These are phyloP conservation scores for Ceratobasidium papillatum DNA, from an alignment of 1,284 basidiomycete genomes.

Conservation along the genomic window DNA sequence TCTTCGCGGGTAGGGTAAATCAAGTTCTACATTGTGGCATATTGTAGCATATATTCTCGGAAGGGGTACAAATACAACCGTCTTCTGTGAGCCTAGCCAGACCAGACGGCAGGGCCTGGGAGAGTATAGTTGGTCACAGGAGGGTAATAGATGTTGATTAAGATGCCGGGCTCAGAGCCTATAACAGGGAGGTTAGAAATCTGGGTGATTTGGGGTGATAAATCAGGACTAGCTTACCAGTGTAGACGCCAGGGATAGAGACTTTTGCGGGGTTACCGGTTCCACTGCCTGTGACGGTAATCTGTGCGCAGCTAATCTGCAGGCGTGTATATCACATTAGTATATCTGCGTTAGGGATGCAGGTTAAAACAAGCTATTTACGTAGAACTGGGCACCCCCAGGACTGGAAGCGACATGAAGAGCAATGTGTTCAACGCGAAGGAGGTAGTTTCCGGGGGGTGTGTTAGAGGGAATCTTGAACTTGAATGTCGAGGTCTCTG, in stretches of 20 bases:
- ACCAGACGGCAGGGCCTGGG: slow-evolving; percentile 40
- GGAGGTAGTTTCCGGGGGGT: slow-evolving; percentile 57
- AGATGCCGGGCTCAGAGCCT: slow-evolving; percentile 49
- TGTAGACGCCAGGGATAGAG: slow-evolving; percentile 57
- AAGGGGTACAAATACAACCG: no score
- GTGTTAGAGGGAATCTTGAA: slow-evolving; percentile 56
- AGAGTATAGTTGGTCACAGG: slow-evolving; percentile 55
- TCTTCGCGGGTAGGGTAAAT: no score
- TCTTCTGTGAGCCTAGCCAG: neutral
- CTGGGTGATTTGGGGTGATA: neutral
- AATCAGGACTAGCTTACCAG: slow-evolving; percentile 46
- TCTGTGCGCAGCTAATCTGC: slow-evolving; percentile 56
- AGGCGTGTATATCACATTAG: neutral
- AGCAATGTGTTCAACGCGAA: slow-evolving; percentile 58
- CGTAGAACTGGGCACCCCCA: slow-evolving; percentile 55
- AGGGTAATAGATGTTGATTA: slow-evolving; percentile 58
- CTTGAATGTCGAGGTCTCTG: slow-evolving; percentile 46
- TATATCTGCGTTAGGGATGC: neutral
- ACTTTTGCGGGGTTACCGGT: slow-evolving; percentile 55
- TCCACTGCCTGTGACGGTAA: slow-evolving; percentile 55
- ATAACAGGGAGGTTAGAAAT: neutral
- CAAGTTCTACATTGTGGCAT: no score
- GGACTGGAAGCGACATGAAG: slow-evolving; percentile 50
- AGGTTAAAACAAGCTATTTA: slow-evolving; percentile 24
- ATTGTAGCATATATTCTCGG: no score